Evolutionary conservation across 2,329 filamentous ascomycete species (phyloP), one percentile per base, ranked within the genome.

Genomic region (Coniosporium tulheliwenetii): DNA sequence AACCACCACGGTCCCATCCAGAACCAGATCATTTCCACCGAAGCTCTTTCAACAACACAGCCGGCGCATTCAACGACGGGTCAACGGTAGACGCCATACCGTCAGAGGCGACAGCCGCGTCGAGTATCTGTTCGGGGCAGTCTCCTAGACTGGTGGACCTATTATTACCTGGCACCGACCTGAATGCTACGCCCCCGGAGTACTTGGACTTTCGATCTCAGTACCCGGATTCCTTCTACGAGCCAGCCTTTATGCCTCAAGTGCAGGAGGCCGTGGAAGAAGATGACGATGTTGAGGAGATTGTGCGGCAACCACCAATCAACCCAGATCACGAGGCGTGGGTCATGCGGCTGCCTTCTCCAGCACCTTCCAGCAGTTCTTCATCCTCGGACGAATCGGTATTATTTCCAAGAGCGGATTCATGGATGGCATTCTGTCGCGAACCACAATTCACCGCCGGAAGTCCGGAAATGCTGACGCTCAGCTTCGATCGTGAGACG

Each of bases 401-500:
- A 5, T 5, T 37, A 19, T 5, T 15, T 5, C 5, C 5, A 5
- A 10, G n/a, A 12, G 14, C 39, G 26, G 30, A 36, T 37, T 19
- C 33, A 8, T 26, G n/a, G n/a, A 26, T 26, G 47, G 48, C 30
- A 52, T 55, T 71, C 4, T 63, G 66, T 36, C 54, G 54, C 14
- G 63, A 70, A 41, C 70, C 70, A 4, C 56, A 59, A n/a, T 57
- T 77, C 26, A 57, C 63, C 41, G 54, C 63, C 31, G 64, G 61
- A 32, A 75, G 73, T 41, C 66, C 71, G 8, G 78, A 81, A 46
- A 73, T 75, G 63, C 60, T 82, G 15, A 70, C 75, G 39, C 54
- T 73, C 39, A 69, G 75, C 26, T 83, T 79, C 50, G 74, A 81
- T 50, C 69, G 66, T 46, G 63, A 77, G 42, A 83, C 79, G 0